Evolutionary conservation across 441 rosid genomes (phyloP).

Genomic region (Syzygium malaccense): DNA sequence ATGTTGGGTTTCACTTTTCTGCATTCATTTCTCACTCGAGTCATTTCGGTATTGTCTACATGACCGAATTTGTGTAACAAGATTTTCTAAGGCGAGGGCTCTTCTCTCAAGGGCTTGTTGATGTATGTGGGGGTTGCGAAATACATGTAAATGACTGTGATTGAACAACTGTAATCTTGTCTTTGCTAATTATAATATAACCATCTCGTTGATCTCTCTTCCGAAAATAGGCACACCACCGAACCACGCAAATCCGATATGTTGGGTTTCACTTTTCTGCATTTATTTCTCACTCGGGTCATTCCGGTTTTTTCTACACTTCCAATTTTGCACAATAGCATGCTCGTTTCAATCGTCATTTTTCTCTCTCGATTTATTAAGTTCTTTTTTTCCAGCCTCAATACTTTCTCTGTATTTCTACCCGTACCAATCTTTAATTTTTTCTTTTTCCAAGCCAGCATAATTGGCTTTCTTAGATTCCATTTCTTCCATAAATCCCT

Average conservation of each 20-base stretch:
- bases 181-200: background rate
- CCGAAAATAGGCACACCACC: accelerated
- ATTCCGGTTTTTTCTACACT: background rate
- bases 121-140: background rate
- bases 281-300: background rate
- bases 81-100: background rate
- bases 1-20: background rate
- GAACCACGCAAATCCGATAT: too few species aligned
- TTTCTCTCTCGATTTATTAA: background rate
- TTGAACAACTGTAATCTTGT: background rate
- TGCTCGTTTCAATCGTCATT: background rate
- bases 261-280: background rate
- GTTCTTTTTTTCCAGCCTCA: background rate
- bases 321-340: accelerated
- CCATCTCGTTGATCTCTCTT: background rate
- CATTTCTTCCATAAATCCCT: background rate
- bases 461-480: background rate
- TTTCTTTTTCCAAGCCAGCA: background rate
- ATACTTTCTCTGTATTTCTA: background rate
- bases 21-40: background rate
- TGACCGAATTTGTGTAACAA: background rate
- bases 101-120: too few species aligned
- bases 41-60: accelerated
- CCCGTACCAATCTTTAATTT: accelerated
- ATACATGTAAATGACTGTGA: background rate